A percentile compares a stretch with the other conserved stretches of the same genome.
phyloP scores from a whole-genome alignment of 2,329 filamentous ascomycete species.

The Phialophora verrucosa region DNA sequence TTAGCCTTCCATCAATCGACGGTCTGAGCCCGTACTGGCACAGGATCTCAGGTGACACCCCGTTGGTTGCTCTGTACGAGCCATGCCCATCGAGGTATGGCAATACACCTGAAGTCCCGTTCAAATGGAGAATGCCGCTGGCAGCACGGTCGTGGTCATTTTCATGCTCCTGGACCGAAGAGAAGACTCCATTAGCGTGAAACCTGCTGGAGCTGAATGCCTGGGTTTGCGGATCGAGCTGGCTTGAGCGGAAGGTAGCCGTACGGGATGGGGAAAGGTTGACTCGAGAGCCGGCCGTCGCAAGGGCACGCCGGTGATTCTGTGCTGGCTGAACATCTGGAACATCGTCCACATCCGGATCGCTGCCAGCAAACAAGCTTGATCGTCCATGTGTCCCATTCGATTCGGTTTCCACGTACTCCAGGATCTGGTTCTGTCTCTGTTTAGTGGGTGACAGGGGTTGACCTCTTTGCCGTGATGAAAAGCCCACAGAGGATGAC shows the following conservation, averaged over 20 bases:
- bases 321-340: conserved; percentile 19
- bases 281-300: conserved; percentile 16
- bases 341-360: conserved; percentile 32
- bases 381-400: conserved; percentile 18
- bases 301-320: conserved; percentile 35
- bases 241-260: conserved; percentile 14
- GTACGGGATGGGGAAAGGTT: conserved; percentile 22
- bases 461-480: conserved; percentile 22
- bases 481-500: conserved; percentile 15
- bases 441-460: conserved; percentile 32
- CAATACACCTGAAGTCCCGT: conserved; percentile 1
- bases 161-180: conserved; percentile 11
- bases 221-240: conserved; percentile 21
- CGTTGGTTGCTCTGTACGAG: conserved; percentile 1
- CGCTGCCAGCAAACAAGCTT: conserved; percentile 33
- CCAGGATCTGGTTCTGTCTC: conserved; percentile 27
- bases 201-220: conserved; percentile 20
- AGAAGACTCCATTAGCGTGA: conserved; percentile 21
- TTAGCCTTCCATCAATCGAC: conserved; percentile 7
- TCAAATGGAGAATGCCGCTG: conserved; percentile 1
- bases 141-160: conserved; percentile 6
- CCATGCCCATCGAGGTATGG: conserved; percentile 7
- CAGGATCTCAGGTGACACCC: not conserved
- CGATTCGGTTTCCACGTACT: conserved; percentile 3
- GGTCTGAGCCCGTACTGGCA: conserved; percentile 10